Percentiles rank a stretch among this genome's conserved stretches.
Evolutionary conservation across 140 eudicot species (phyloP).

Genomic region (Senecio squalidus): DNA sequence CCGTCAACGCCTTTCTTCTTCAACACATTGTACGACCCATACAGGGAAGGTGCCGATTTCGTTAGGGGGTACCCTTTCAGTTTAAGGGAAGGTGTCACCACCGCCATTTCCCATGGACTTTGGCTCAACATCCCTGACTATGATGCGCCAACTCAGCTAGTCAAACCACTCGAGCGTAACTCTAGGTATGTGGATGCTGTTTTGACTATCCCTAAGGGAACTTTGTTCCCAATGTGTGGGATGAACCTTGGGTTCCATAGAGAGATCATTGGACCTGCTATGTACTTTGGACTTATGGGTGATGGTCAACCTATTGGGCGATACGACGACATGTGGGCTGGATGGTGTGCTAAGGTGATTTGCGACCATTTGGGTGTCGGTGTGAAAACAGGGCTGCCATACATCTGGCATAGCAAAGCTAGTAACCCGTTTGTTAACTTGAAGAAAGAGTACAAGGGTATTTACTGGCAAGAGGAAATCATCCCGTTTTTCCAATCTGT

Average conservation of each 20-base stretch:
- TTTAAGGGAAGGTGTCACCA: slow-evolving; percentile 48
- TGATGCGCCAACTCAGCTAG: slow-evolving; percentile 50
- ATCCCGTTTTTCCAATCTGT: slow-evolving; percentile 51
- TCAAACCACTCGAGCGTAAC: slow-evolving; percentile 52
- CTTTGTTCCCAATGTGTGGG: slow-evolving; percentile 51
- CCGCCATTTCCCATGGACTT: slow-evolving; percentile 44
- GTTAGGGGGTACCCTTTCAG: slow-evolving; percentile 47
- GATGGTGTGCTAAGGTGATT: slow-evolving; percentile 58
- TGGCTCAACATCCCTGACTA: slow-evolving; percentile 55
- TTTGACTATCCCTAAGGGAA: slow-evolving; percentile 44
- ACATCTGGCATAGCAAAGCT: slow-evolving; percentile 62
- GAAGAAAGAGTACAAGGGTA: slow-evolving; percentile 63
- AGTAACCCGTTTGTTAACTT: slow-evolving; percentile 61
- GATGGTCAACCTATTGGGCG: slow-evolving; percentile 52
- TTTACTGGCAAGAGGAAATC: slow-evolving; percentile 59
- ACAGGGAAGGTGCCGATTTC: slow-evolving; percentile 46
- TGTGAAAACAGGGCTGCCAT: slow-evolving; percentile 47
- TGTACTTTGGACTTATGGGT: slow-evolving; percentile 55
- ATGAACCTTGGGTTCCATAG: slow-evolving; percentile 53
- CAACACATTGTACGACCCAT: slow-evolving; percentile 48
- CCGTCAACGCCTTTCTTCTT: slow-evolving; percentile 50
- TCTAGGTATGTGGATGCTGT: slow-evolving; percentile 52
- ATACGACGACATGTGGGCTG: slow-evolving; percentile 57
- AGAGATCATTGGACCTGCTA: slow-evolving; percentile 50
- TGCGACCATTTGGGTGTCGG: slow-evolving; percentile 58